A percentile compares a stretch with the other conserved stretches of the same genome.
Conservation (phyloP, 768 basidiomycete genomes). For the Podaxis carcinomalis region DNA sequence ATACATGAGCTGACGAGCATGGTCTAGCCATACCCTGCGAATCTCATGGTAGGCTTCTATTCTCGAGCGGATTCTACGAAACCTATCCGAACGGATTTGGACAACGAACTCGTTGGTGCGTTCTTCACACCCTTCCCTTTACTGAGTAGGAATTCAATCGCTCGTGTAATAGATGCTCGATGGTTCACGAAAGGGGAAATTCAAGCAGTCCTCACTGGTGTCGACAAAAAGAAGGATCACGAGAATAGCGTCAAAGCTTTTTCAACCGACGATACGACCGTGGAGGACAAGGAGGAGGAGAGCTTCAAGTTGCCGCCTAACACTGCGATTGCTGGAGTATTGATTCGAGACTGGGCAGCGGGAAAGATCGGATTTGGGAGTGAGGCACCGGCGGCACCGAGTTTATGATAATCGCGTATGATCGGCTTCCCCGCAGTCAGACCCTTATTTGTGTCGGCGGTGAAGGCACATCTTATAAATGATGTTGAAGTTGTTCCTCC, state of each 20-base stretch:
- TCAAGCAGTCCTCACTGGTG: constrained; percentile 55
- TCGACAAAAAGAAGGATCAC: constrained; percentile 17
- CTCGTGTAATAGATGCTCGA: constrained; percentile 62
- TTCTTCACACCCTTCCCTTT: constrained; percentile 3
- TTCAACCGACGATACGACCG: constrained; percentile 26
- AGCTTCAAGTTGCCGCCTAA: constrained; percentile 72
- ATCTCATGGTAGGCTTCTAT: constrained; percentile 88
- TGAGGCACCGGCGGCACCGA: not conserved
- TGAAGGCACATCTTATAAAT: no score
- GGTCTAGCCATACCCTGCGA: constrained; percentile 81
- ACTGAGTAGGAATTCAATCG: not conserved
- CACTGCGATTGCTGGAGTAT: constrained; percentile 79
- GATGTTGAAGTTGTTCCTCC: not conserved
- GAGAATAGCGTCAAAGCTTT: constrained; percentile 13
- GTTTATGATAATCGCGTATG: not conserved
- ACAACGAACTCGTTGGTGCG: constrained; percentile 91
- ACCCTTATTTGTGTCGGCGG: no score
- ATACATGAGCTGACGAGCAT: not conserved
- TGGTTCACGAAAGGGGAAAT: constrained; percentile 86
- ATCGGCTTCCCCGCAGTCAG: no score
- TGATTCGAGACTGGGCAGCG: constrained; percentile 80
- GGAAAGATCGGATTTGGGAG: constrained; percentile 40
- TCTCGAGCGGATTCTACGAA: constrained; percentile 71
- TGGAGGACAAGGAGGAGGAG: constrained; percentile 25
- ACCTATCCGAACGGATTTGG: constrained; percentile 79